Percentiles rank a stretch among this genome's conserved stretches.
These are phyloP conservation scores for Debaryomycetaceae sp. DNA, from an alignment of 1,139 yeast genomes.

Conservation along the genomic window DNA sequence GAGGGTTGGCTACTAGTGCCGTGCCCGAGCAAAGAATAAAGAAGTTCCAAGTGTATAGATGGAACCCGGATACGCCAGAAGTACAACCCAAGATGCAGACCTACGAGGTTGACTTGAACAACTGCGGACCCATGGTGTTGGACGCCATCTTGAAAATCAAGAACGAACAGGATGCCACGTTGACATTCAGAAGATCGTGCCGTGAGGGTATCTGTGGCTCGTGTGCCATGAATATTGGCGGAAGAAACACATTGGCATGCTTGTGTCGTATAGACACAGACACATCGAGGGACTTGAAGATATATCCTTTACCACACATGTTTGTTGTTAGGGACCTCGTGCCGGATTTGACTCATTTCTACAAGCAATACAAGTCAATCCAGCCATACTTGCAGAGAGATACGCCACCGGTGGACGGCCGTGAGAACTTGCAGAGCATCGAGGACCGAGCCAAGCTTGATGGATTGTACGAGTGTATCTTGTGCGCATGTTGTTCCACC, in stretches of 20 bases:
- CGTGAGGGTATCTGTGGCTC: conserved; percentile 99
- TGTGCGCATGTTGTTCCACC: conserved; percentile 98
- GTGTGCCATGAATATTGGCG: conserved; percentile 99
- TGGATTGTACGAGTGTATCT: conserved; percentile 94
- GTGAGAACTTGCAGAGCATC: conserved; percentile 86
- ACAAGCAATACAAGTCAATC: conserved; percentile 97
- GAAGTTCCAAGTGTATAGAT: conserved; percentile 90
- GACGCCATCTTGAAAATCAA: conserved; percentile 94
- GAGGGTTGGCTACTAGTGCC: conserved; percentile 43
- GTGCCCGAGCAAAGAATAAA: conserved; percentile 51
- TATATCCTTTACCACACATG: conserved; percentile 98
- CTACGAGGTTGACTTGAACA: conserved; percentile 79
- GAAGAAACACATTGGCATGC: conserved; percentile 95
- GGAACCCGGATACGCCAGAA: conserved; percentile 98
- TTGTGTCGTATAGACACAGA: conserved; percentile 89
- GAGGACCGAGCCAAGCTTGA: conserved; percentile 96
- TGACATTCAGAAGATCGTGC: conserved; percentile 96
- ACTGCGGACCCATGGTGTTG: conserved; percentile 97
- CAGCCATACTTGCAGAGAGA: conserved; percentile 95
- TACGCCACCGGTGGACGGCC: conserved; percentile 79
- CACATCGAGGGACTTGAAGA: conserved; percentile 69
- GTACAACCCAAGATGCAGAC: conserved; percentile 84
- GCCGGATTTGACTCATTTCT: conserved; percentile 95
- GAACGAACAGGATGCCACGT: conserved; percentile 92
- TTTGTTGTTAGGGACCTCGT: conserved; percentile 95